These are phyloP conservation scores for Peltaster fructicola DNA, from an alignment of 2,329 filamentous ascomycete genomes.

Conservation along the genomic window DNA sequence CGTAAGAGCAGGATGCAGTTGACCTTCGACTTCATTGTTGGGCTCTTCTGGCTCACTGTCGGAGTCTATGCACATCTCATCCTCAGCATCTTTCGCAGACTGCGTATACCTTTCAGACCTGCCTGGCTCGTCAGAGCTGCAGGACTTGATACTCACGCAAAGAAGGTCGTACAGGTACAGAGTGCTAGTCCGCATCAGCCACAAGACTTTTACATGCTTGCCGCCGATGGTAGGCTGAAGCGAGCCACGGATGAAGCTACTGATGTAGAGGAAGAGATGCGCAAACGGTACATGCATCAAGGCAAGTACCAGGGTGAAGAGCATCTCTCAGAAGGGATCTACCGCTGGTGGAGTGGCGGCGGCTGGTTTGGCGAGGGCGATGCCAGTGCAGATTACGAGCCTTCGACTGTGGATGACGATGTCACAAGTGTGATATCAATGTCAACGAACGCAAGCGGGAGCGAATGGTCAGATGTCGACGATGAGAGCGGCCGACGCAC, in stretches of 20 bases:
- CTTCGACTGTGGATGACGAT: conserved; percentile 40
- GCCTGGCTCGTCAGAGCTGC: conserved; percentile 43
- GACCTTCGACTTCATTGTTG: conserved; percentile 57
- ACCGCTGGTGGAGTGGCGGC: conserved; percentile 67
- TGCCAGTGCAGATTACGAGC: conserved; percentile 59
- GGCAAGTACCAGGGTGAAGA: conserved; percentile 37
- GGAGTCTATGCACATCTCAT: conserved; percentile 39
- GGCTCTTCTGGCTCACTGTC: conserved; percentile 49
- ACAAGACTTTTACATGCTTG: conserved; percentile 37
- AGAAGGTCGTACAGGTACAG: no score
- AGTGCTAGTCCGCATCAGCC: conserved; percentile 4
- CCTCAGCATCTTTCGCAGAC: conserved; percentile 34
- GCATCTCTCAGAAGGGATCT: conserved; percentile 55
- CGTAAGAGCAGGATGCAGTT: conserved; percentile 63
- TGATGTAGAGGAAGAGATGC: conserved; percentile 68
- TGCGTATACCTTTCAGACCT: conserved; percentile 46
- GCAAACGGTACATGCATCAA: conserved; percentile 37
- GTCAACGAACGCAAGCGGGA: conserved; percentile 29
- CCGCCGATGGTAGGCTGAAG: conserved; percentile 34
- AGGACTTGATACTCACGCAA: conserved; percentile 17
- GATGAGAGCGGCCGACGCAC: conserved; percentile 44
- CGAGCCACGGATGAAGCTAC: conserved; percentile 45
- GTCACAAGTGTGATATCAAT: conserved; percentile 65
- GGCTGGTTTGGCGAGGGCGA: conserved; percentile 77
- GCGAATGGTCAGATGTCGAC: conserved; percentile 24